Evolutionary conservation across 129 eudicot species (phyloP).

Genomic region (Smallanthus sonchifolius): DNA sequence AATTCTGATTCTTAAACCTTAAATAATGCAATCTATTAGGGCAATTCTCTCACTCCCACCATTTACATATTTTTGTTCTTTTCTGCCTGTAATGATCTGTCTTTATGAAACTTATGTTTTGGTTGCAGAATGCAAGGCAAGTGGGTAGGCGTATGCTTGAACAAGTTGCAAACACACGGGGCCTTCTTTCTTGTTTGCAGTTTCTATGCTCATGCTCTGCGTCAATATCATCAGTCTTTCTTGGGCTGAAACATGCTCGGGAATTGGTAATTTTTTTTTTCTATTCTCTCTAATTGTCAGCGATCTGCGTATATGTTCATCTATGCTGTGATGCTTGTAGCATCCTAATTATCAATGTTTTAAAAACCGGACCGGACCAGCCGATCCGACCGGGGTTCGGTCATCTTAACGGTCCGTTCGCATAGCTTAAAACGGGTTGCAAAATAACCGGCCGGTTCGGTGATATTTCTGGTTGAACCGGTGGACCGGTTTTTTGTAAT

Average conservation of each 20-base stretch:
- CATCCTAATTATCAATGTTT: conserved; percentile 4
- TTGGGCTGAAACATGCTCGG: conserved; percentile 77
- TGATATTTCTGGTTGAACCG: too few relatives aligned
- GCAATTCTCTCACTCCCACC: not conserved
- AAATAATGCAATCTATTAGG: not conserved
- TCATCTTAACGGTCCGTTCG: too few relatives aligned
- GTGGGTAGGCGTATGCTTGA: conserved; percentile 80
- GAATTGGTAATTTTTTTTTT: conserved; percentile 46
- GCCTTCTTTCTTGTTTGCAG: conserved; percentile 80
- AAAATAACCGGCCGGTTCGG: too few relatives aligned
- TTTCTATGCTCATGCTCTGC: conserved; percentile 66
- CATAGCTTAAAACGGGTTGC: too few relatives aligned
- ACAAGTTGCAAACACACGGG: conserved; percentile 62
- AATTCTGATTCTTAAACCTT: conserved; percentile 2
- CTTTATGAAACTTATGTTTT: conserved; percentile 19
- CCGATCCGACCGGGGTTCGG: too few relatives aligned
- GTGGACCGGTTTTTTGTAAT: too few relatives aligned
- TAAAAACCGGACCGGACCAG: too few relatives aligned
- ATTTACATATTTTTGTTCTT: not conserved
- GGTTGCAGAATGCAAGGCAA: conserved; percentile 78
- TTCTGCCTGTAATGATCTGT: conserved; percentile 6
- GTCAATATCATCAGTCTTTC: conserved; percentile 51
- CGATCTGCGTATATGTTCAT: not conserved
- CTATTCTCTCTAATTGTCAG: not conserved
- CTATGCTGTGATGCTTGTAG: not conserved